These are phyloP conservation scores for Hortaea werneckii DNA, from an alignment of 2,329 filamentous ascomycete species.

Conservation along the genomic window DNA sequence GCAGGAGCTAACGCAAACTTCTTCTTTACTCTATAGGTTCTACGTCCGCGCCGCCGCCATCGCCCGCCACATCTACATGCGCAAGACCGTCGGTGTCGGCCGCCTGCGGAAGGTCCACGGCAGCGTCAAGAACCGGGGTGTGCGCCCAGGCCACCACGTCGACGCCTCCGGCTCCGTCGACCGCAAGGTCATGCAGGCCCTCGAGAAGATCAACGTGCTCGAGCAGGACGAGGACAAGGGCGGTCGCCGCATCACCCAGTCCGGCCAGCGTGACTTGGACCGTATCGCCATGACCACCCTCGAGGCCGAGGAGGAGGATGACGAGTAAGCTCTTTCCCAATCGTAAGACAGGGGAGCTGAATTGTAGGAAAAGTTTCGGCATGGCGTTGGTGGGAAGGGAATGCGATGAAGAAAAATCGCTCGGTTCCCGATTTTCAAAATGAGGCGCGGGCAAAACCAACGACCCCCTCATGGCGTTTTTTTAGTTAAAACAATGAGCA, in stretches of 20 bases:
- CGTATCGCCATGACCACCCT: conserved; percentile 47
- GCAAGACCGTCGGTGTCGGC: conserved; percentile 98
- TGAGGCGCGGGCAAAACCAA: background rate
- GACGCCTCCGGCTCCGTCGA: conserved; percentile 91
- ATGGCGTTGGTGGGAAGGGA: background rate
- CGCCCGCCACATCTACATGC: conserved; percentile 96
- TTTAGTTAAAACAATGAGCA: no score
- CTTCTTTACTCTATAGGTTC: conserved; percentile 46
- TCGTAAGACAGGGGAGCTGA: background rate
- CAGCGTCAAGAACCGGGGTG: conserved; percentile 83
- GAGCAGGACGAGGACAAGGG: conserved; percentile 98
- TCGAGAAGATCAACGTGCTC: conserved; percentile 98
- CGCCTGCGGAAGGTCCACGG: conserved; percentile 95
- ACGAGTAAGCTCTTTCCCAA: conserved; percentile 16
- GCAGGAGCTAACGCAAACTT: no score
- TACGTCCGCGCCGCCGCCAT: conserved; percentile 84
- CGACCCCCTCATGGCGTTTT: background rate
- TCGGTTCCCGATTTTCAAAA: no score
- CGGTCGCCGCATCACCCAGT: conserved; percentile 95
- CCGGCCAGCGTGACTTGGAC: conserved; percentile 98
- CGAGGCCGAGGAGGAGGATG: conserved; percentile 40
- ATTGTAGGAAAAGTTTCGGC: background rate
- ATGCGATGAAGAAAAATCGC: no score
- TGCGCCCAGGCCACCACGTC: conserved; percentile 84
- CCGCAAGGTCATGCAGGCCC: conserved; percentile 92